Evolutionary conservation across 768 basidiomycete species (phyloP), one percentile per base, ranked within the genome.

Genomic region (Fomitopsis serialis): DNA sequence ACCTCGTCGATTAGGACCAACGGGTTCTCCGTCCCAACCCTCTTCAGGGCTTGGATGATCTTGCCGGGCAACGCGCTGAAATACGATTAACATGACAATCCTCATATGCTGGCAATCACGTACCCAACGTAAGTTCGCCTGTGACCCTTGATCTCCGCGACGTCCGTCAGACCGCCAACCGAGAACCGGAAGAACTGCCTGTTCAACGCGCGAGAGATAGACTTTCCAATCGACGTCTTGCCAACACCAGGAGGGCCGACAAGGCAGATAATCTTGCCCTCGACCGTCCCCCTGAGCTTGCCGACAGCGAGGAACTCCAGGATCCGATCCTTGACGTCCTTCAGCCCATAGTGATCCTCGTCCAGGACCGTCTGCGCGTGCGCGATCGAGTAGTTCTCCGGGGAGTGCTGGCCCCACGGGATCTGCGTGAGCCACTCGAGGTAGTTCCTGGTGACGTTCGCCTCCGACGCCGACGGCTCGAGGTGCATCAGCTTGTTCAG

Each of bases 61-160:
- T 96, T 97, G 34, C 94, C 93, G 0, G 94, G 94, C 42, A 97
- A 76, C 0, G 93, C 94, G 49, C 89, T 89, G 58, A 19, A 48
- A 37, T 25, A 44, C 2, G 54, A 36, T 34, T 42, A 43, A 29
- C 7, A 25, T 2, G 23, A 15, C 36, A 25, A 32, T 23, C 46
- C 12, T 13, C 23, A 46, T 11, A 51, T 12, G 3, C n/a, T 11
- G 27, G 6, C 6, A 19, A 7, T 10, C 2, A 74, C 85, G 42
- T 53, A 89, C 86, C 89, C 92, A 49, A 95, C 92, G 65, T 97
- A 98, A n/a, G 96, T 99, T 66, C 97, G 75, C 62, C 97, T 74
- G 65, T 99, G 97, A 1, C 97, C 97, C 72, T 98, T 98, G 65
- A 99, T 98, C 78, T 98, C 97, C 52, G 97, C 97, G 0, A 98